Evolutionary conservation across 202 grass and related monocot genomes (phyloP), one percentile per base, ranked within the genome.

Genomic region (Carex arenaria): DNA sequence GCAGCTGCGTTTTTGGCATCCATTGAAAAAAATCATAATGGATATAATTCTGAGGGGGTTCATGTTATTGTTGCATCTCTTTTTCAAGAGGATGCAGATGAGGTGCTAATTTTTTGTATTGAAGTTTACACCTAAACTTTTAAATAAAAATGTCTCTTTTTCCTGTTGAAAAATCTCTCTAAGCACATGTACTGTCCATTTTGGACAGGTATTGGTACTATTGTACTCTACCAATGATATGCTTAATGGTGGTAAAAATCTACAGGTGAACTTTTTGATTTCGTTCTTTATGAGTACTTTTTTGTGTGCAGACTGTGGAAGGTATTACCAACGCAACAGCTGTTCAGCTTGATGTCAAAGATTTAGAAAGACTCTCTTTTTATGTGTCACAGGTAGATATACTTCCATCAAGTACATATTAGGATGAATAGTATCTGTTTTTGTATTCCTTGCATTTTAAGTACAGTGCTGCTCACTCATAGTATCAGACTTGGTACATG

Each of bases 41-140:
- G 84, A 52, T 11, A 85, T 64, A 85, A 38, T 53, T 56, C 61
- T 62, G 82, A 81, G 72, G 86, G 89, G 80, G 17, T 93, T 84
- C 89, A 93, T 87, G 91, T 98, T 78, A 90, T 98, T 63, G 90
- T 98, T 78, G 95, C 90, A 68, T 98, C 92, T 74, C 84, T 98
- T 53, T 95, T 94, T 87, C 79, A 90, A 84, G 88, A 90, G 78
- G 95, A 98, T 86, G 91, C 89, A 83, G 89, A 95, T 76, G 90
- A 97, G 95, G 95, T 97, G 75, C 84, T 72, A 65, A 65, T 52
- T 82, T 53, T 66, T 3, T 30, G 18, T 57, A 53, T 67, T 82
- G 55, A 82, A 82, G 42, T 54, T 80, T 63, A 67, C 13, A 4
- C 28, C 47, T 82, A 9, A 53, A 63, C 0, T 26, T 22, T 72